Base-by-base conservation (phyloP, 2,329 filamentous ascomycete genomes). In the Fusarium heterosporum region DNA sequence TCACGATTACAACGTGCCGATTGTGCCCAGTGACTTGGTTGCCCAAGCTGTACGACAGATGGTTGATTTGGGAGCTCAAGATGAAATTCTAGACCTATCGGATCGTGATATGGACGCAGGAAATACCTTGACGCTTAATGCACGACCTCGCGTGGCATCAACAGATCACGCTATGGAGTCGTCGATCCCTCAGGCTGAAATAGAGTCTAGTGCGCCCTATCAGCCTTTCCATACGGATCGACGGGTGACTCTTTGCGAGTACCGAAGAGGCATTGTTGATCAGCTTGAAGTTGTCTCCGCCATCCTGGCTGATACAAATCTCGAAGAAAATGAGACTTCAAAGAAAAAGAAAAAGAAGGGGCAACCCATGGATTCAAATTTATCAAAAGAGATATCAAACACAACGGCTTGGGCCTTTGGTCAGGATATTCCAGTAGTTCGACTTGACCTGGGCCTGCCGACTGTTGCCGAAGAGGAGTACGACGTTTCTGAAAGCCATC, bases 161-260 rank as follows among this genome's bases (percentile, higher is more conserved):
- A 72, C 68, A 70, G 82, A 79, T 72, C 79, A 77, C 72, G 81
- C 78, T 55, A 85, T 82, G 76, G 90, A 82, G 78, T 92, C 80
- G 76, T 91, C 81, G 75, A 94, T 87, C 56, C 88, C 88, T 1
- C 87, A 90, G 67, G 93, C 93, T 8, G 94, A 97, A 81, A 96
- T 97, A 68, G 96, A 99, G 75, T 97, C 95, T 2, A 97, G 95
- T 74, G 92, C 94, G 6, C 93, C 95, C 3, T 98, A 97, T 72
- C 94, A 97, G 73, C 95, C 96, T 2, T 97, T 98, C 81, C 95
- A 98, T 76, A 96, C 94, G 0, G 94, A 98, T 74, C 87, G 89
- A 54, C 88, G 95, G 4, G 92, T 98, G 42, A 87, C 85, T n/a
- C 82, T 97, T 28, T 91, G 89, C 69, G 85, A 93, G 40, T 92